Percentiles rank a stretch among this genome's conserved stretches.
Evolutionary conservation across 176 grass and related monocot species (phyloP).

Genomic region (Microstegium vimineum): DNA sequence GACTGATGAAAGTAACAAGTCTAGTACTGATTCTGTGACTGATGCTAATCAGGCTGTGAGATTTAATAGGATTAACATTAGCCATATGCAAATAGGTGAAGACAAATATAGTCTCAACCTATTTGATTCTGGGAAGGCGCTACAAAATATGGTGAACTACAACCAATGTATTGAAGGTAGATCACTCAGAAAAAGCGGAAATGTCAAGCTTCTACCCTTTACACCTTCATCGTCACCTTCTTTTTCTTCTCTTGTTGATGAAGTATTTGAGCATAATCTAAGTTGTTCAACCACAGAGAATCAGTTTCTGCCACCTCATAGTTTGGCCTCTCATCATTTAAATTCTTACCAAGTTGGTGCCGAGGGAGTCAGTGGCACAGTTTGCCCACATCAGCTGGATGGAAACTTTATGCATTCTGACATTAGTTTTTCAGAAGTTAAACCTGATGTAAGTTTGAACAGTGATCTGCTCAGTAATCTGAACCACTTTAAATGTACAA

Average conservation of each 20-base stretch:
- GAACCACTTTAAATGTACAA: conserved; percentile 29
- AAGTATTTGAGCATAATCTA: conserved; percentile 48
- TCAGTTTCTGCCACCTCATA: conserved; percentile 31
- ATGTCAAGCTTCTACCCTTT: conserved; percentile 37
- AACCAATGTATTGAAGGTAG: conserved; percentile 41
- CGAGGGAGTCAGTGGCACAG: conserved; percentile 23
- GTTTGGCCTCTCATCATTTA: conserved; percentile 30
- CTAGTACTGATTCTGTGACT: conserved; percentile 42
- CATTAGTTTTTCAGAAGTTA: conserved; percentile 17
- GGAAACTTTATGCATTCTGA: conserved; percentile 33
- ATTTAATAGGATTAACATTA: conserved; percentile 66
- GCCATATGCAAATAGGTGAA: conserved; percentile 59
- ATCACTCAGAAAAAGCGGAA: conserved; percentile 15
- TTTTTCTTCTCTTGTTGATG: conserved; percentile 73
- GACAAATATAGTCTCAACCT: conserved; percentile 54
- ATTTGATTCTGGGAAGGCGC: conserved; percentile 43
- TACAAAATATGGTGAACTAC: conserved; percentile 28
- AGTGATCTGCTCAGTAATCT: conserved; percentile 32
- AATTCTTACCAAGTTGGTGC: conserved; percentile 32
- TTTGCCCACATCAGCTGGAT: conserved; percentile 29
- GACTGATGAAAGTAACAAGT: conserved; percentile 42
- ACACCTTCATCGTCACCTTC: conserved; percentile 35
- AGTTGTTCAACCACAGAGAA: conserved; percentile 32
- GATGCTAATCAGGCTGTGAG: conserved; percentile 53
- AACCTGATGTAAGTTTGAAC: conserved; percentile 22